Evolutionary conservation across 139 green algal species (phyloP), one percentile per base, ranked within the genome.

Genomic region (Micractinium sp.): DNA sequence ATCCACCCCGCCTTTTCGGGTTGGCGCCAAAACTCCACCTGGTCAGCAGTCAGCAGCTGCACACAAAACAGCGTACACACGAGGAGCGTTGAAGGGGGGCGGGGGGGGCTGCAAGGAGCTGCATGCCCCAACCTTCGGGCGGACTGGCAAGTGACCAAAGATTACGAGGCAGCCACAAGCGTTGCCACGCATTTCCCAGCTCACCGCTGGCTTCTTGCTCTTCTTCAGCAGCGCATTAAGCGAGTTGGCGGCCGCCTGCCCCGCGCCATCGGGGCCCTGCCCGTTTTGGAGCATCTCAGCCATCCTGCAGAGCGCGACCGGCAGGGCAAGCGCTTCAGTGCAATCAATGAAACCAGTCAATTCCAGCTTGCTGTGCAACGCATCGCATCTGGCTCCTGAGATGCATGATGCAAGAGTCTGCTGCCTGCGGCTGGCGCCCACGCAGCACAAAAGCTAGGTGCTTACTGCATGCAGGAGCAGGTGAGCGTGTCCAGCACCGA

Each of bases 1-100:
- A 99, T 93, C 96, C 96, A 99, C 31, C 97, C 97, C 0, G 90
- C 91, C 93, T 98, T 98, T 67, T 98, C 97, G 0, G 97, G 87
- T 23, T 81, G 67, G 27, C 88, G 86, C 97, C 97, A 99, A 88
- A 97, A 99, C 89, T 98, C 96, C 27, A 98, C 96, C 31, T 97
- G 95, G 71, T 98, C 96, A 2, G 93, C 94, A 15, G 92, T 93
- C 19, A 95, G 94, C 82, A 98, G 83, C 94, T 89, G 69, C 85
- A 66, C 20, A 36, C 22, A 36, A 27, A 38, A 67, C 41, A 38
- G 36, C 35, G 39, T 56, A 5, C 61, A 77, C 63, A 25, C 2
- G 41, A 63, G 79, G 22, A 60, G 56, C n/a, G 33, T 18, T 25
- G 81, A 16, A 56, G 20, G 27, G 63, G 63, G 63, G 63, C 22